Conservation (phyloP, 352 stramenopile genomes). For the Phytophthora kernoviae region DNA sequence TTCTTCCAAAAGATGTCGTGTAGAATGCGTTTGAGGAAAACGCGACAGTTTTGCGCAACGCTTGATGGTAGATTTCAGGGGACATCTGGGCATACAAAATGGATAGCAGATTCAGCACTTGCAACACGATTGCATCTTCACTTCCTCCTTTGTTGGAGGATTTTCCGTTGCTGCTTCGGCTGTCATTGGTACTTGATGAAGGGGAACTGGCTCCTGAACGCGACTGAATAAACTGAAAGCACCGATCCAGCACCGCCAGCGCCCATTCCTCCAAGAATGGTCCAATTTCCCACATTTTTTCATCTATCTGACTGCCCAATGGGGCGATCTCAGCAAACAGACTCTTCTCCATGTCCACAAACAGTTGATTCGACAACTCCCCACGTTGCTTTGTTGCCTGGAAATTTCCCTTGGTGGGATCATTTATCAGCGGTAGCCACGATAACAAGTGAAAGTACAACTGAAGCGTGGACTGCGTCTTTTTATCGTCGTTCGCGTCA, state of each 20-base stretch:
- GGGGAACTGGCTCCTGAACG: constrained; percentile 45
- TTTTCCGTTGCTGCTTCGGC: constrained; percentile 21
- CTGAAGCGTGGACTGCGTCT: constrained; percentile 64
- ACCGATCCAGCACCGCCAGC: constrained; percentile 62
- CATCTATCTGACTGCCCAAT: constrained; percentile 41
- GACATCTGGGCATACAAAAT: constrained; percentile 72
- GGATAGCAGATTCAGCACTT: constrained; percentile 65
- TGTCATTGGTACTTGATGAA: constrained; percentile 21
- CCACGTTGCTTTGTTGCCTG: constrained; percentile 42
- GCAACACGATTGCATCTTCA: constrained; percentile 57
- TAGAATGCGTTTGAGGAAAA: constrained; percentile 73
- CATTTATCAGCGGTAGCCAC: constrained; percentile 74
- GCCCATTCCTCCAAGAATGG: constrained; percentile 71
- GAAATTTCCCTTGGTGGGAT: constrained; percentile 49
- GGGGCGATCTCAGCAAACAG: constrained; percentile 45
- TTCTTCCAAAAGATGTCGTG: constrained; percentile 62
- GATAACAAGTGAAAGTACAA: constrained; percentile 76
- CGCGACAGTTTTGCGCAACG: constrained; percentile 53
- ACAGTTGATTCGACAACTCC: constrained; percentile 35
- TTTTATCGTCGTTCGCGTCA: constrained; percentile 80
- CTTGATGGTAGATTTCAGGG: constrained; percentile 56
- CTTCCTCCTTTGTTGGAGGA: constrained; percentile 25
- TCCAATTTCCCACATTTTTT: constrained; percentile 64
- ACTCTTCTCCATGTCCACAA: constrained; percentile 48
- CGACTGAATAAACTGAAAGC: constrained; percentile 68